Base-by-base conservation (phyloP, 371 early-diverging fungal species). In the Mucor plumbeus region DNA sequence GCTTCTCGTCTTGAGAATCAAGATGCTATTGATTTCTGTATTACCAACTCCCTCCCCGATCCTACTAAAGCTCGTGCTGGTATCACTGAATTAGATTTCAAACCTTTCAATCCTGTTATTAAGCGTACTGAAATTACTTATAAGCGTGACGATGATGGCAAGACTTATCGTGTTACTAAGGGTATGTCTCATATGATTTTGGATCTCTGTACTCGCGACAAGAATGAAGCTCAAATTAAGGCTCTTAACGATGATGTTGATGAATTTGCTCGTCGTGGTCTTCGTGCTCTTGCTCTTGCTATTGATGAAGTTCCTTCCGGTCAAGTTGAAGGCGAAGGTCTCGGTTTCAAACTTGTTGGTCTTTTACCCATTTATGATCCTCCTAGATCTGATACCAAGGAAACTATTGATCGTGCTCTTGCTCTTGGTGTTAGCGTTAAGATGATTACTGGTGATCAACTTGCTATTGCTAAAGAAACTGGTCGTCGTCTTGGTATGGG, bases 401-500 rank as follows among this genome's bases (percentile, higher is more conserved):
- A 87, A 65, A 94, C 95, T 34, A 95, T 96, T 69, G 87, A 88
- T 60, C 90, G 91, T 58, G 90, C 94, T 71, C 86, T 90, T 66
- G 85, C 80, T 44, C 91, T 95, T 48, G 97, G 97, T 67, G 92
- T 98, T 65, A 79, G 90, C 72, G 95, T 96, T 70, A 91, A 95
- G 84, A 96, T 98, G 96, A 94, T 96, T 76, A 96, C 97, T 38
- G 98, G 97, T 73, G 95, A 95, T 78, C 95, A 95, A 74, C 84
- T 94, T 40, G 94, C 95, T 63, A 94, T 97, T 81, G 95, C 93
- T 62, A 90, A 90, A 76, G 90, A 95, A 73, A 89, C 94, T 34
- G 94, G 93, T 60, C 87, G 87, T 73, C 85, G 89, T 72, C 85
- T 90, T 36, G 85, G 85, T 69, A 87, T 90, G 89, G 90, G 90